Evolutionary conservation across 305 asterid species (phyloP).

Genomic region (Solanum hybrid): DNA sequence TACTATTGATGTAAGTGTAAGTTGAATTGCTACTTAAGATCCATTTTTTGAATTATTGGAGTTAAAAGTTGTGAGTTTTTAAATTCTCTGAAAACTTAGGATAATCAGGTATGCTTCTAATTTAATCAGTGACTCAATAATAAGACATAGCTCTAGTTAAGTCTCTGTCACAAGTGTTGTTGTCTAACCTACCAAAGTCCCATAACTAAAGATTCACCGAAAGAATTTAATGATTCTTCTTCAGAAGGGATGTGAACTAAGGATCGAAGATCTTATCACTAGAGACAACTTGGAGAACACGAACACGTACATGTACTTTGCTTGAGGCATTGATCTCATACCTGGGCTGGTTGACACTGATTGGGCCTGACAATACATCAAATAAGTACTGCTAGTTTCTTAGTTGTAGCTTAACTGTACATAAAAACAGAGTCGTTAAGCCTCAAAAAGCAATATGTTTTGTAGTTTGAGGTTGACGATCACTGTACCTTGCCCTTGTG

Average conservation of each 20-base stretch:
- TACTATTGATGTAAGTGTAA: no score
- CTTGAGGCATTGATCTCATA: neutral
- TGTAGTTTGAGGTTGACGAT: neutral
- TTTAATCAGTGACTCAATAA: no score
- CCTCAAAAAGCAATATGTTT: neutral
- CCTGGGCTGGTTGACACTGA: neutral
- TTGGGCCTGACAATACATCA: neutral
- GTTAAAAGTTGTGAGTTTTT: neutral
- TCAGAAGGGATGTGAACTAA: neutral
- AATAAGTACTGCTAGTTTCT: neutral
- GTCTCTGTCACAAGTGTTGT: neutral
- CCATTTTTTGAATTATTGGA: neutral
- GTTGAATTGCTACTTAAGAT: no score
- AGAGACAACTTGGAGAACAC: neutral
- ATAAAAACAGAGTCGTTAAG: neutral
- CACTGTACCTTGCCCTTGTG: no score
- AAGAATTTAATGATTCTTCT: neutral
- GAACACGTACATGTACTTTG: neutral
- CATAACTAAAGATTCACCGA: neutral
- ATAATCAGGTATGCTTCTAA: no score
- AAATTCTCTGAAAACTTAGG: no score
- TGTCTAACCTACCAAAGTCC: neutral
- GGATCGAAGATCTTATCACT: neutral
- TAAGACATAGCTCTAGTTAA: neutral
- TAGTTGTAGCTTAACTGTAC: neutral